These are phyloP conservation scores for Pyrus betulifolia DNA, from an alignment of 306 rosid genomes.

Conservation along the genomic window DNA sequence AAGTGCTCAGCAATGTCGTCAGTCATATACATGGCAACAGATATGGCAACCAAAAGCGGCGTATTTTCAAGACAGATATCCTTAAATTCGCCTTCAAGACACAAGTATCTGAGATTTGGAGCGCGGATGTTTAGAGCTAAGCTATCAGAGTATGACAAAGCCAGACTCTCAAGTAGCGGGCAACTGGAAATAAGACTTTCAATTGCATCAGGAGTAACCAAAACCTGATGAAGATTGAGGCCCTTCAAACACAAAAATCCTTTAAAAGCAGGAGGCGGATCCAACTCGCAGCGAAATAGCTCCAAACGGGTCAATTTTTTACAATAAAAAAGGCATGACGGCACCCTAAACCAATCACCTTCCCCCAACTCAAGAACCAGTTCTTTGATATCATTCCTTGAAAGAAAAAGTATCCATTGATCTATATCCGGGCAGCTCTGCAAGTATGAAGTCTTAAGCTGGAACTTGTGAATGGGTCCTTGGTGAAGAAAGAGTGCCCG, in stretches of 20 bases:
- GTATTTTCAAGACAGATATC: slow-evolving; percentile 70
- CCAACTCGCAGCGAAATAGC: slow-evolving; percentile 70
- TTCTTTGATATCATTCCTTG: slow-evolving; percentile 68
- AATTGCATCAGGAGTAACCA: slow-evolving; percentile 55
- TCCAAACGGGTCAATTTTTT: slow-evolving; percentile 57
- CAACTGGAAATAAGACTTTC: slow-evolving; percentile 71
- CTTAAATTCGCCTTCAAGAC: slow-evolving; percentile 82
- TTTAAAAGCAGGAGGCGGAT: slow-evolving; percentile 60
- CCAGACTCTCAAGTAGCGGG: slow-evolving; percentile 68
- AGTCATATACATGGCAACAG: slow-evolving; percentile 63
- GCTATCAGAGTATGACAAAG: slow-evolving; percentile 57
- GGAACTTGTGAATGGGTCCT: slow-evolving; percentile 88
- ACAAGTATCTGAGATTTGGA: slow-evolving; percentile 69
- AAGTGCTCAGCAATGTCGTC: slow-evolving; percentile 57
- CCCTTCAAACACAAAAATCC: slow-evolving; percentile 57
- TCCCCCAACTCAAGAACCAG: slow-evolving; percentile 65
- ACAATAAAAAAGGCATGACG: slow-evolving; percentile 71
- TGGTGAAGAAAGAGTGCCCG: slow-evolving; percentile 71
- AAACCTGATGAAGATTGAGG: slow-evolving; percentile 72
- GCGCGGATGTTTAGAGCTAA: slow-evolving; percentile 56
- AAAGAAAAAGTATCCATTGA: slow-evolving; percentile 86
- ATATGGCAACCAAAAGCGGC: slow-evolving; percentile 56
- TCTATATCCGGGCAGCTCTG: slow-evolving; percentile 69
- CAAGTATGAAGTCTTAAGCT: slow-evolving; percentile 41
- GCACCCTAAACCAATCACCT: slow-evolving; percentile 66